A percentile compares a stretch with the other conserved stretches of the same genome.
These are phyloP conservation scores for Silene latifolia DNA, from an alignment of 148 eudicot genomes.

Conservation along the genomic window DNA sequence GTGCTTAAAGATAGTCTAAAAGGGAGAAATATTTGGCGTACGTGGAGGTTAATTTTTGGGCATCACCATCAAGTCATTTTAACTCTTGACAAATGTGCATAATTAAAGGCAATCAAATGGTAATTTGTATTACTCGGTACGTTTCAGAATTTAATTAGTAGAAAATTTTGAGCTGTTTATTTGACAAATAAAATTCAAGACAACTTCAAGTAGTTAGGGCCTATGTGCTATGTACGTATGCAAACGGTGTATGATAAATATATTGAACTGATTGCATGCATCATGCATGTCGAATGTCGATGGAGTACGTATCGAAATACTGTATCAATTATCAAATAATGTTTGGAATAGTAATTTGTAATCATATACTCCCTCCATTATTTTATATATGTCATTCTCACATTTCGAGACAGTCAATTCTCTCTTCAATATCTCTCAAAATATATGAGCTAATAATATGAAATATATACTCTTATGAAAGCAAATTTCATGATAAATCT, in stretches of 20 bases:
- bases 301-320: no score
- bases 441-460: no score
- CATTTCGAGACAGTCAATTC: no score
- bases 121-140: neutral
- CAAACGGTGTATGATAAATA: neutral
- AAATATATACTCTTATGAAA: no score
- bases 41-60: neutral
- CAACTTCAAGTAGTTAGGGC: conserved; percentile 1
- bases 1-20: neutral
- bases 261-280: neutral
- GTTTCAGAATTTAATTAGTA: neutral
- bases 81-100: neutral
- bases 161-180: neutral
- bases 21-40: neutral
- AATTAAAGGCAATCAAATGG: conserved; percentile 1
- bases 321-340: no score
- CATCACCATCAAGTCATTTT: neutral
- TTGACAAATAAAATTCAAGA: neutral
- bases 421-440: no score
- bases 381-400: no score
- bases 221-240: neutral
- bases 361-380: no score
- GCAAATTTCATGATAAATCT: no score
- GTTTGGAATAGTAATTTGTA: no score
- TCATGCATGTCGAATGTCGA: neutral